These are phyloP conservation scores for Salix arbutifolia DNA, from an alignment of 345 rosid genomes.

Conservation along the genomic window DNA sequence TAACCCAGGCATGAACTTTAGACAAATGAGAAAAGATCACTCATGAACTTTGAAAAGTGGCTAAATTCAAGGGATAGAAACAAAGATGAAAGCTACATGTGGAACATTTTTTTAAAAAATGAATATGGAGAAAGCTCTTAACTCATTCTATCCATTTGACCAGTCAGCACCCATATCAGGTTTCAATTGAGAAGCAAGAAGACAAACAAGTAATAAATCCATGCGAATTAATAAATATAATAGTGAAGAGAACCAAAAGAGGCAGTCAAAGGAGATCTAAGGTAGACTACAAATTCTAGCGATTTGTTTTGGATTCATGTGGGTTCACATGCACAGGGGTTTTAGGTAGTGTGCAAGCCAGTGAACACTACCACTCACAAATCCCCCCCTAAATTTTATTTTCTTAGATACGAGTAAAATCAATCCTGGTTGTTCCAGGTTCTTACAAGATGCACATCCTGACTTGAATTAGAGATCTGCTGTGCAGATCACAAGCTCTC, in stretches of 20 bases:
- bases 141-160: neutral
- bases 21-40: neutral
- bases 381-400: neutral
- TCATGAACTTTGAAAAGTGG: neutral
- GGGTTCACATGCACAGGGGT: slow-evolving; percentile 20
- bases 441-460: too few relatives aligned
- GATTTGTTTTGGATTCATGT: slow-evolving; percentile 5
- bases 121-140: neutral
- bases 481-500: rapidly evolving
- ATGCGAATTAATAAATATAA: neutral
- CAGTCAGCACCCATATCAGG: neutral
- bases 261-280: neutral
- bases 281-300: neutral
- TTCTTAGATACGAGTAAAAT: too few relatives aligned
- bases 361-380: neutral
- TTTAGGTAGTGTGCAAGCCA: slow-evolving; percentile 1
- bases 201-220: neutral
- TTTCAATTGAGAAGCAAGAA: neutral
- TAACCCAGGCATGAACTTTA: neutral
- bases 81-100: neutral
- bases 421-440: too few relatives aligned
- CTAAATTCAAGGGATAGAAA: neutral
- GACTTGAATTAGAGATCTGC: too few relatives aligned
- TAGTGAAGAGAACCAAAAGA: neutral
- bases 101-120: neutral